These are phyloP conservation scores for Xylariaceae sp. DNA, from an alignment of 2,329 filamentous ascomycete genomes.

Conservation along the genomic window DNA sequence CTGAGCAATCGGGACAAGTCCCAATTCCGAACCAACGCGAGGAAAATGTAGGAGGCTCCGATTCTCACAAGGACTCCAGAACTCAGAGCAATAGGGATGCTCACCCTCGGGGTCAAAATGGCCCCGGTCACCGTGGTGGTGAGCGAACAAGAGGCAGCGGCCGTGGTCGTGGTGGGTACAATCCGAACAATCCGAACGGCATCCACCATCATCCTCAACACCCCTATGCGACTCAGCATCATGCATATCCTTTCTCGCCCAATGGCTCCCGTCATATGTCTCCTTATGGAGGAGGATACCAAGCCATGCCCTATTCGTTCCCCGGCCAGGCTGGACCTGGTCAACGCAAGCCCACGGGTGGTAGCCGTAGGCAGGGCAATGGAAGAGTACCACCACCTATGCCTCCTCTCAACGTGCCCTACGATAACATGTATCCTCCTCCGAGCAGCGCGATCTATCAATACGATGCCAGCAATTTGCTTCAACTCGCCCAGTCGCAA, in stretches of 20 bases:
- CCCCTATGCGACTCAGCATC: conserved; percentile 19
- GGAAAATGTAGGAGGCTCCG: conserved; percentile 21
- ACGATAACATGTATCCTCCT: conserved; percentile 53
- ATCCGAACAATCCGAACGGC: conserved; percentile 26
- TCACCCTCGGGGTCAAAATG: conserved; percentile 24
- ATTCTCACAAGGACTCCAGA: conserved; percentile 23
- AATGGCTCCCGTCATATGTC: conserved; percentile 18
- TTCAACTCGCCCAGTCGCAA: conserved; percentile 41
- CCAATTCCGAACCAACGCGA: conserved; percentile 19
- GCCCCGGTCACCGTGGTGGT: conserved; percentile 33
- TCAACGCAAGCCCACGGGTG: conserved; percentile 25
- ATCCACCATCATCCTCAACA: conserved; percentile 26
- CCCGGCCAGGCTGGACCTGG: conserved; percentile 24
- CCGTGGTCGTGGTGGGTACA: conserved; percentile 41
- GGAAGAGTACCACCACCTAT: conserved; percentile 29
- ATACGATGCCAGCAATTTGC: conserved; percentile 46
- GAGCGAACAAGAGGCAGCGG: conserved; percentile 44
- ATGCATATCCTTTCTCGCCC: conserved; percentile 22
- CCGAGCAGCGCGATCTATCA: conserved; percentile 43
- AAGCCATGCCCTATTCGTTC: conserved; percentile 27
- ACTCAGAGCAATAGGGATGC: conserved; percentile 22
- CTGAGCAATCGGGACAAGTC: conserved; percentile 17
- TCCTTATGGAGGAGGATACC: conserved; percentile 22
- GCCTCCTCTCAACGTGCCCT: conserved; percentile 51
- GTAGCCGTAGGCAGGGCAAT: conserved; percentile 24